Base-by-base conservation (phyloP, 352 stramenopile species). In the Globisporangium yorkense region DNA sequence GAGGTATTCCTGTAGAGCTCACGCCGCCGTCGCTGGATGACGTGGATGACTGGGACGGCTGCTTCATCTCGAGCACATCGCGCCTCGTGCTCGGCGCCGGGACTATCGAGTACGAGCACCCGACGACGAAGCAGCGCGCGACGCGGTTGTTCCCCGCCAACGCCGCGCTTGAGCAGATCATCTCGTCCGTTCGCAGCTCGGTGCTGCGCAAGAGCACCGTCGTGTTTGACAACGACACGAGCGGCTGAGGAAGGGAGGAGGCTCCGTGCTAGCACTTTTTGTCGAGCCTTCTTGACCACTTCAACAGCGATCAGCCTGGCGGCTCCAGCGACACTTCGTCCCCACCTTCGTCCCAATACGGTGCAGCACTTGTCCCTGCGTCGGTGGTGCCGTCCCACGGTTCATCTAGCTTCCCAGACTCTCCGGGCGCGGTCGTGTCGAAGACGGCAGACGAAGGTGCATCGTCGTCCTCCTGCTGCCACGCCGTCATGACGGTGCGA, bases 1-100 rank as follows among this genome's bases (percentile, higher is more conserved):
- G 76, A 35, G 66, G 40, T 2, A 89, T 92, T 49, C 69, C 77
- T 0, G 71, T 89, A 0, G 73, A 79, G 39, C 61, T 91, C 2
- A 54, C 63, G 15, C 75, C 84, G 33, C 84, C 84, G 8, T 63
- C 56, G 21, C 63, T 94, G 15, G 68, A 84, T 33, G 62, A 74
- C 10, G 63, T 90, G 1, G 70, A 81, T 16, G 56, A 70, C 43
- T 94, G 84, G 84, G 71, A 89, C 49, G 82, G 67, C 4, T 90
- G 81, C 54, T 94, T 94, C 57, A 86, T 94, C 56, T 90, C 84
- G 33, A 94, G 84, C 56, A 94, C 84, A 43, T 92, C 84, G 29
- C 80, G 84, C 3, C 60, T 94, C 40, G 79, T 92, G n/a, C 61
- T 94, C 10, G 76, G 77, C 44, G 77, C 77, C 2, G 51, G 63